phyloP scores from a whole-genome alignment of 306 rosid species.

The Cicer judaicum region DNA sequence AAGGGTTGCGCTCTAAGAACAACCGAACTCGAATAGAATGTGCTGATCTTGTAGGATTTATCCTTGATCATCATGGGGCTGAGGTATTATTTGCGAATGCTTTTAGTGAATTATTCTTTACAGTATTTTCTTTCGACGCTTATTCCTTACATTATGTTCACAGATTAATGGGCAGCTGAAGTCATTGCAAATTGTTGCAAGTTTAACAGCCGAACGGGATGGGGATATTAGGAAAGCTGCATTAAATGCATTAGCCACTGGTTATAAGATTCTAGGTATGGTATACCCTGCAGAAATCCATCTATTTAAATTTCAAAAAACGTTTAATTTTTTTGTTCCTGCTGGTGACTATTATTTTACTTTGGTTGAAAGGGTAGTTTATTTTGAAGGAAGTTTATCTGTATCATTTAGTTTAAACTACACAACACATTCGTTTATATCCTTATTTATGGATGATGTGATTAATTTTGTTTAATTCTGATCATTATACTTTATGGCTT shows the following conservation, averaged over 20 bases:
- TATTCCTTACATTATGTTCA: slow-evolving; percentile 29
- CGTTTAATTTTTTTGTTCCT: neutral
- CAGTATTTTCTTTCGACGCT: slow-evolving; percentile 30
- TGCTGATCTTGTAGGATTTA: slow-evolving; percentile 89
- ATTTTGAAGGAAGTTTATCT: neutral
- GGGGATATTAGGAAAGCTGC: slow-evolving; percentile 98
- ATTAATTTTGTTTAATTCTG: slow-evolving; percentile 16
- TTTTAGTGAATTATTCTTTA: slow-evolving; percentile 20
- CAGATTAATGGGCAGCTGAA: slow-evolving; percentile 96
- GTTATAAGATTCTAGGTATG: slow-evolving; percentile 98
- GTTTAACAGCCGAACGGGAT: slow-evolving; percentile 96
- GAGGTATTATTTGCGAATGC: slow-evolving; percentile 62
- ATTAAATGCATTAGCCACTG: slow-evolving; percentile 88
- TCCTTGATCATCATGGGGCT: slow-evolving; percentile 82
- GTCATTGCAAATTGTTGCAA: slow-evolving; percentile 90
- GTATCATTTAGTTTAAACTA: slow-evolving; percentile 32
- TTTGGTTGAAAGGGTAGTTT: neutral
- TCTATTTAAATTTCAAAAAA: neutral
- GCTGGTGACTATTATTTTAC: neutral
- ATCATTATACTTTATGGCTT: slow-evolving; percentile 7
- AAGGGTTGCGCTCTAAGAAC: slow-evolving; percentile 98
- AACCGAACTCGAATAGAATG: slow-evolving; percentile 95
- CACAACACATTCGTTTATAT: neutral
- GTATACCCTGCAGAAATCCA: slow-evolving; percentile 21
- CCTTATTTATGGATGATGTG: slow-evolving; percentile 30